phyloP scores from a whole-genome alignment of 148 eudicot genomes.

The Chenopodium formosanum region DNA sequence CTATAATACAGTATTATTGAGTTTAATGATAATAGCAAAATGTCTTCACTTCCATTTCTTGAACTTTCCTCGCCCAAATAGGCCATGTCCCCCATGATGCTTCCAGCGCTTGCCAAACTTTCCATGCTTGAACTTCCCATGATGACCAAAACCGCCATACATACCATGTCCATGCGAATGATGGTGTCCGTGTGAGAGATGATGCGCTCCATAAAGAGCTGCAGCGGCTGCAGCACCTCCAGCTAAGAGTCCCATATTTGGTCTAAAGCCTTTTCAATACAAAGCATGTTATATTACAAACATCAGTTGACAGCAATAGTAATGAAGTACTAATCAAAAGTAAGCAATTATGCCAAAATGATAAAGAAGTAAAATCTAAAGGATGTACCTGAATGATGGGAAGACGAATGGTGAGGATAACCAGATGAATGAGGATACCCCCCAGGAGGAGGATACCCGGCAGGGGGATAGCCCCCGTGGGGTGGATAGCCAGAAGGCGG shows the following conservation, averaged over 20 bases:
- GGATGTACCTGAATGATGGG: slow-evolving; percentile 47
- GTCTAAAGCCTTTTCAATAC: slow-evolving; percentile 20
- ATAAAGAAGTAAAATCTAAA: not conserved
- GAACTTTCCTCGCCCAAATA: not conserved
- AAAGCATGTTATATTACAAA: not conserved
- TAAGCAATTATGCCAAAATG: not conserved
- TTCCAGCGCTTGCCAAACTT: slow-evolving; percentile 21
- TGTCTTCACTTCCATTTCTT: slow-evolving; percentile 9
- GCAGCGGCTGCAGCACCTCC: slow-evolving; percentile 69
- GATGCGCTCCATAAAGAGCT: slow-evolving; percentile 53
- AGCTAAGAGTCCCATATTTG: slow-evolving; percentile 49
- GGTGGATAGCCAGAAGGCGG: slow-evolving; percentile 37
- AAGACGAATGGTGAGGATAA: slow-evolving; percentile 44
- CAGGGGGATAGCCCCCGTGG: slow-evolving; percentile 29
- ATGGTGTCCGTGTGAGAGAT: slow-evolving; percentile 44
- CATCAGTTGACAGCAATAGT: not conserved
- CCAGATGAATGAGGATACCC: slow-evolving; percentile 42
- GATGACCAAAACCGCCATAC: slow-evolving; percentile 36
- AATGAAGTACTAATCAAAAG: not conserved
- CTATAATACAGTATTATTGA: not conserved
- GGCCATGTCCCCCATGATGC: slow-evolving; percentile 11
- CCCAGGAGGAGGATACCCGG: slow-evolving; percentile 32
- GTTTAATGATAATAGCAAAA: not conserved
- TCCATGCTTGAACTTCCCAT: slow-evolving; percentile 29
- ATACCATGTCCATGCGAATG: slow-evolving; percentile 31